These are phyloP conservation scores for Wickerhamiella shivajii DNA, from an alignment of 805 yeast species.

Conservation along the genomic window DNA sequence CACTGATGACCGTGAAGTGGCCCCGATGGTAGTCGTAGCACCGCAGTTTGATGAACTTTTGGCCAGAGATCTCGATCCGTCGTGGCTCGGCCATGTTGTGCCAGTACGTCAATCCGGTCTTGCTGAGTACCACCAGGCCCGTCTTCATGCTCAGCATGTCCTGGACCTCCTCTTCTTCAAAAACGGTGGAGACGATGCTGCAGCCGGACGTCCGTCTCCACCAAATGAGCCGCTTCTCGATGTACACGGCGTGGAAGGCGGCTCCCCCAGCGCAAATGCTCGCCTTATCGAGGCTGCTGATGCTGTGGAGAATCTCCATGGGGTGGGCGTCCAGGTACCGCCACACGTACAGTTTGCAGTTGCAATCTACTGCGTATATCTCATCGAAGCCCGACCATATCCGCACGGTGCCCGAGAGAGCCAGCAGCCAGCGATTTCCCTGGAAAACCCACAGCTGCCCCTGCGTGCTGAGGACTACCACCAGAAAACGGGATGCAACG, in stretches of 20 bases:
- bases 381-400: conserved; percentile 1
- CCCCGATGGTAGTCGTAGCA: too few relatives aligned
- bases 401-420: not conserved
- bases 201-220: not conserved
- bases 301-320: not conserved
- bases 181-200: not conserved
- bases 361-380: not conserved
- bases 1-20: too few relatives aligned
- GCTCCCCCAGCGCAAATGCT: not conserved
- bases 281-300: not conserved
- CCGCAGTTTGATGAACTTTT: too few relatives aligned
- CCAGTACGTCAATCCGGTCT: not conserved
- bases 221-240: not conserved
- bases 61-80: too few relatives aligned
- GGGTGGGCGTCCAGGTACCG: not conserved
- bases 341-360: conserved; percentile 1
- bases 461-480: not conserved
- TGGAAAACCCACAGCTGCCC: conserved; percentile 1
- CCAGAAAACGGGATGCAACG: conserved; percentile 5
- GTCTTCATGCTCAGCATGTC: not conserved
- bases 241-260: not conserved
- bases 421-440: not conserved
- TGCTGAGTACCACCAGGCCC: not conserved
- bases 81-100: not conserved
- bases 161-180: not conserved